phyloP scores from a whole-genome alignment of 306 rosid species.

The Pyrus pyrifolia region DNA sequence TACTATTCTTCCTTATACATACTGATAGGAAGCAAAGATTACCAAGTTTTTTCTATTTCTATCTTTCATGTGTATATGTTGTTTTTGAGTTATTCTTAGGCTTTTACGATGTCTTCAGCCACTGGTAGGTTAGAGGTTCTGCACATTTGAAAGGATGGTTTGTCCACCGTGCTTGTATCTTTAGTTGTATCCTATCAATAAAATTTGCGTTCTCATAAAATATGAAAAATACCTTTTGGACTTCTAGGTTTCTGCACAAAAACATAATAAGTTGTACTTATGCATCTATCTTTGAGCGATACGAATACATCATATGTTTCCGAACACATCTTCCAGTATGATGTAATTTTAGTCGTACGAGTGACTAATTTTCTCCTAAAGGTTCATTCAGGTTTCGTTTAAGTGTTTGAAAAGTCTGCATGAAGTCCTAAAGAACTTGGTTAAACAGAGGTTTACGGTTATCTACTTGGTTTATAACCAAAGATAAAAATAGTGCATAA shows the following conservation, averaged over 20 bases:
- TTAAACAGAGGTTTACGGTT: not conserved
- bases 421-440: not conserved
- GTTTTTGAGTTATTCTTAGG: not conserved
- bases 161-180: not conserved
- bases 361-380: not conserved
- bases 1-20: not conserved
- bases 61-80: not conserved
- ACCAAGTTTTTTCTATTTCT: not conserved
- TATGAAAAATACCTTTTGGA: not conserved
- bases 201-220: not conserved
- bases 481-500: not conserved
- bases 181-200: not conserved
- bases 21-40: not conserved
- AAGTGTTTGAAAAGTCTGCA: not conserved
- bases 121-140: not conserved
- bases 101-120: not conserved
- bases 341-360: not conserved
- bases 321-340: not conserved
- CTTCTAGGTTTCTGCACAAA: not conserved
- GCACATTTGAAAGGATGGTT: not conserved
- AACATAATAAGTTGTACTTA: not conserved
- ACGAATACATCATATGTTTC: not conserved
- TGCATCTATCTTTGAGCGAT: not conserved
- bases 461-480: not conserved
- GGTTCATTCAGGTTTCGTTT: not conserved